Evolutionary conservation across 805 yeast genomes (phyloP).

Genomic region (Candida schatavii): DNA sequence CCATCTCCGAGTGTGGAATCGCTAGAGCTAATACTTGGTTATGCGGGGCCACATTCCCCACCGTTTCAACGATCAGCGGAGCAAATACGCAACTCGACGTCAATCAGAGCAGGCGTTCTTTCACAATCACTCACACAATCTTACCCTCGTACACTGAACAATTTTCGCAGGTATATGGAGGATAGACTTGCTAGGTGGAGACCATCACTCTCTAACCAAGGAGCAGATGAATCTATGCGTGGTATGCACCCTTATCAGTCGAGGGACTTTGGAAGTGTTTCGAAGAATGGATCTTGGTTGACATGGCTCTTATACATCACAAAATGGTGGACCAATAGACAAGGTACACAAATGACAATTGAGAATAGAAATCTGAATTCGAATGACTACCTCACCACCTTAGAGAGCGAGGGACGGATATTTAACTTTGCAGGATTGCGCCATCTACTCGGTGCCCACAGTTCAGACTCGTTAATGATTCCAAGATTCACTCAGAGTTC

Average conservation of each 20-base stretch:
- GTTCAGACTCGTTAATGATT: constrained; percentile 1
- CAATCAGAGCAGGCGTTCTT: not conserved
- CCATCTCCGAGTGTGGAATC: not conserved
- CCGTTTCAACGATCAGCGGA: not conserved
- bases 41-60: constrained; percentile 3
- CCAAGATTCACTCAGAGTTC: not conserved
- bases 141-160: too few species aligned
- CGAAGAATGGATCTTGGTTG: not conserved
- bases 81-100: not conserved
- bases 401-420: not conserved
- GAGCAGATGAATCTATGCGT: constrained; percentile 19
- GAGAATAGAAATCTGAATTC: too few species aligned
- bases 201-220: constrained; percentile 31
- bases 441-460: not conserved
- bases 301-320: too few species aligned
- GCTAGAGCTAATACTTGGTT: not conserved
- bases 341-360: too few species aligned
- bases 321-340: constrained; percentile 2
- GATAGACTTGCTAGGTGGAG: constrained; percentile 30
- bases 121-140: not conserved
- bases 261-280: not conserved
- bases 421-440: not conserved
- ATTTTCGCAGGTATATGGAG: constrained; percentile 26
- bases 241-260: constrained; percentile 33
- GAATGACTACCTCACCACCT: not conserved